Percentiles rank a stretch among this genome's conserved stretches.
Evolutionary conservation across 805 yeast genomes (phyloP).

Genomic region (Myxozyma melibiosi): DNA sequence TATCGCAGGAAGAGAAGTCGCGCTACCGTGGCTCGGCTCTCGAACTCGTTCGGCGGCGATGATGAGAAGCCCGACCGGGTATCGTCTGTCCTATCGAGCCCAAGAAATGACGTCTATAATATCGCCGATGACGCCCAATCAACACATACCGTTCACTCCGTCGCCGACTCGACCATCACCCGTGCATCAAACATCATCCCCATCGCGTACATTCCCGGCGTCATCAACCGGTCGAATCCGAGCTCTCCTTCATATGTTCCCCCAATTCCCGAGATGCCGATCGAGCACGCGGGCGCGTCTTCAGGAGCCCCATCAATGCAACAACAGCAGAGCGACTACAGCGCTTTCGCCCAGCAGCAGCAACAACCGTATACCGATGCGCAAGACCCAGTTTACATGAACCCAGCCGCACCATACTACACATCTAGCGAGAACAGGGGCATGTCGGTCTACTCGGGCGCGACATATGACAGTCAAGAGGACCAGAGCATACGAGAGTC

Average conservation of each 20-base stretch:
- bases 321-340: not conserved
- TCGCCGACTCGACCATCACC: constrained; percentile 68
- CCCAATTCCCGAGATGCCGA: constrained; percentile 36
- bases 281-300: constrained; percentile 8
- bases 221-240: constrained; percentile 44
- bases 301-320: not conserved
- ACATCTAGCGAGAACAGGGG: constrained; percentile 5
- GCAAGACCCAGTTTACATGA: not conserved
- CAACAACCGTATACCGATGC: not conserved
- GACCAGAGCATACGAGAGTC: constrained; percentile 39
- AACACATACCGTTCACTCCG: constrained; percentile 38
- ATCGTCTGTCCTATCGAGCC: not conserved
- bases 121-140: constrained; percentile 33
- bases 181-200: constrained; percentile 55
- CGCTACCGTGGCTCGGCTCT: not conserved
- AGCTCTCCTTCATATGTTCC: constrained; percentile 31
- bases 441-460: constrained; percentile 28
- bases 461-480: constrained; percentile 26
- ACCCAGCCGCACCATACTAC: not conserved
- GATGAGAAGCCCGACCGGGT: constrained; percentile 1
- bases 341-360: not conserved
- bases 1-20: constrained; percentile 43
- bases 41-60: not conserved
- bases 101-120: not conserved
- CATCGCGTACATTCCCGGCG: constrained; percentile 63